Evolutionary conservation across 768 basidiomycete genomes (phyloP).

Genomic region (Coprinopsis cinerea): DNA sequence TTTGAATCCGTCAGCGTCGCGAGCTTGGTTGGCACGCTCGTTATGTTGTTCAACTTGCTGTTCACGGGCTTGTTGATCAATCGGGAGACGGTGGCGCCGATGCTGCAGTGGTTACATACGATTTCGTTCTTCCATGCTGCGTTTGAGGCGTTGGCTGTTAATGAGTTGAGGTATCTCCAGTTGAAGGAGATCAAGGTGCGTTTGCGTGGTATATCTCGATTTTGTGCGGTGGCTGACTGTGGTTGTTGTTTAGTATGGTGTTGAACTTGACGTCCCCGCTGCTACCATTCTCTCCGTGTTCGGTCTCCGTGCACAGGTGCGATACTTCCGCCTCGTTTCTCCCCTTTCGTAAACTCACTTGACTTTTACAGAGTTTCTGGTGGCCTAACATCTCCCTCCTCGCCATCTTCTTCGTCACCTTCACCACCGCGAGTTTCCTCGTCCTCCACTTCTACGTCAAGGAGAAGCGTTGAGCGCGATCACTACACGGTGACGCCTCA

Average conservation of each 20-base stretch:
- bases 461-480: slow-evolving; percentile 53
- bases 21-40: slow-evolving; percentile 86
- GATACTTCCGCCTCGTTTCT: slow-evolving; percentile 16
- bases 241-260: slow-evolving; percentile 65
- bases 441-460: slow-evolving; percentile 86
- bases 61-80: slow-evolving; percentile 97
- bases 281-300: slow-evolving; percentile 94
- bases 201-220: slow-evolving; percentile 3
- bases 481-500: not conserved
- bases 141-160: slow-evolving; percentile 96
- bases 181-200: slow-evolving; percentile 85
- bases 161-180: slow-evolving; percentile 90
- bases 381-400: slow-evolving; percentile 92
- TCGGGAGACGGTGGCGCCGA: slow-evolving; percentile 70
- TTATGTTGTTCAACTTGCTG: slow-evolving; percentile 99
- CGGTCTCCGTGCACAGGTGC: slow-evolving; percentile 80
- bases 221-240: not conserved
- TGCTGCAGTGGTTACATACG: slow-evolving; percentile 82
- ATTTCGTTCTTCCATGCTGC: slow-evolving; percentile 98
- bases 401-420: slow-evolving; percentile 78
- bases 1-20: slow-evolving; percentile 85
- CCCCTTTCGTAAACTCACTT: not conserved
- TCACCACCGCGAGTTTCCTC: slow-evolving; percentile 72
- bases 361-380: slow-evolving; percentile 73
- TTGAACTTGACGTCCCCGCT: slow-evolving; percentile 94